Base-by-base conservation (phyloP, 768 basidiomycete species). In the Russula brevipes region DNA sequence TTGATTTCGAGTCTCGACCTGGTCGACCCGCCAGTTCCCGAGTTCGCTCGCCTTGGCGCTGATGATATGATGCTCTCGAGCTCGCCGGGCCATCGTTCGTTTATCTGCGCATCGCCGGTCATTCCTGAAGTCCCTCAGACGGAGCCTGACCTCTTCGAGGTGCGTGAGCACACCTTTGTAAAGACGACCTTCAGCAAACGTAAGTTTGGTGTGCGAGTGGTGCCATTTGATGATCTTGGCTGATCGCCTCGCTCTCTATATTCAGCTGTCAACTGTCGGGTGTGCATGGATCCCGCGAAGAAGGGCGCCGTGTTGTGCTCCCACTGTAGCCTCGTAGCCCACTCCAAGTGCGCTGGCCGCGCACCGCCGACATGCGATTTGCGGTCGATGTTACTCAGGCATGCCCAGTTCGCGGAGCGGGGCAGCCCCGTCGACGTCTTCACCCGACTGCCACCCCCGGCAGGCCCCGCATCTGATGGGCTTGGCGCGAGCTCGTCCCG, bases 101-200 rank as follows among this genome's bases (percentile, higher is more conserved):
- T 59, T 33, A 38, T 24, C 19, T 31, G 33, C 16, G 58, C 63
- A 36, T 54, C 63, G 8, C 58, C 59, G 1, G 44, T 14, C 45
- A 58, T 51, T 16, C 64, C 76, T 46, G 76, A 69, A 52, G 24
- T 51, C 31, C 45, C 51, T 16, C 57, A 55, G 11, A 77, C 19
- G 74, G 51, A 61, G 2, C 44, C 54, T 41, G 72, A 82, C 12
- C 61, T 70, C 36, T 82, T 88, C 65, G 82, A 84, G 4, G 82
- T 86, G 19, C 82, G 84, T 52, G 82, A 87, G 42, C 95, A 97
- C 70, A 81, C 83, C 12, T 94, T 96, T 72, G 89, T 96, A 36
- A 94, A 91, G 77, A 95, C 93, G 4, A 89, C 89, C 9, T 97
- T 98, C 74, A 86, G 87, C 70, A 94, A 94, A 79, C 85, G 94